These are phyloP conservation scores for Geotrichum bryndzae DNA, from an alignment of 1,139 yeast species.

Conservation along the genomic window DNA sequence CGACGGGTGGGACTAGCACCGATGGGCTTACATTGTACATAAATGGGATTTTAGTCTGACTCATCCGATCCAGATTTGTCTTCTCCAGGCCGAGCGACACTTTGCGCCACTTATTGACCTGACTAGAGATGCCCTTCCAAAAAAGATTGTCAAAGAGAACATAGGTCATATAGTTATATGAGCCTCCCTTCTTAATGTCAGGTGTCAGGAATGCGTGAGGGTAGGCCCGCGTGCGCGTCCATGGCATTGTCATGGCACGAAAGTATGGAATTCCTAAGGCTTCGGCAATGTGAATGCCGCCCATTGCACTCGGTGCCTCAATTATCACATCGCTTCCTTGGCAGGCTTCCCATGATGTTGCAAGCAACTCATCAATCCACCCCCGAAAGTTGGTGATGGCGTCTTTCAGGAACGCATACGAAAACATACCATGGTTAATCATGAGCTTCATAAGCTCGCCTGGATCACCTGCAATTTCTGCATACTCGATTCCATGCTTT, in stretches of 20 bases:
- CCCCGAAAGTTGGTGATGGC: slow-evolving; percentile 70
- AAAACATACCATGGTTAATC: slow-evolving; percentile 86
- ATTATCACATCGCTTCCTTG: slow-evolving; percentile 76
- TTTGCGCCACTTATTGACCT: slow-evolving; percentile 82
- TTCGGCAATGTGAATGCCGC: slow-evolving; percentile 91
- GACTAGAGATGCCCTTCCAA: slow-evolving; percentile 90
- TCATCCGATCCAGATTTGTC: slow-evolving; percentile 65
- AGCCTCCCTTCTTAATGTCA: slow-evolving; percentile 86
- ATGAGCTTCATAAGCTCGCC: slow-evolving; percentile 85
- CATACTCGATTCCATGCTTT: slow-evolving; percentile 60
- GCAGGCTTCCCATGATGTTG: slow-evolving; percentile 79
- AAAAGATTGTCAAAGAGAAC: slow-evolving; percentile 86
- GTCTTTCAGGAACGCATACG: slow-evolving; percentile 74
- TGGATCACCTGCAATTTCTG: slow-evolving; percentile 85
- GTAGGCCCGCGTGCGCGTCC: slow-evolving; percentile 93
- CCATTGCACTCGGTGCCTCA: slow-evolving; percentile 94
- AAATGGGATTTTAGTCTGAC: slow-evolving; percentile 78
- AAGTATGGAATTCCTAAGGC: slow-evolving; percentile 83
- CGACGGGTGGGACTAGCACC: slow-evolving; percentile 86
- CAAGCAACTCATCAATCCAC: slow-evolving; percentile 72
- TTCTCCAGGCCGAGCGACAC: slow-evolving; percentile 56
- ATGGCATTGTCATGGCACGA: slow-evolving; percentile 96
- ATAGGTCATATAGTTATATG: slow-evolving; percentile 86
- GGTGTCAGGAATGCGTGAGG: slow-evolving; percentile 96
- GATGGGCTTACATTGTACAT: slow-evolving; percentile 83